Conservation (phyloP, 148 eudicot genomes). For the Vaccinium macrocarpon region DNA sequence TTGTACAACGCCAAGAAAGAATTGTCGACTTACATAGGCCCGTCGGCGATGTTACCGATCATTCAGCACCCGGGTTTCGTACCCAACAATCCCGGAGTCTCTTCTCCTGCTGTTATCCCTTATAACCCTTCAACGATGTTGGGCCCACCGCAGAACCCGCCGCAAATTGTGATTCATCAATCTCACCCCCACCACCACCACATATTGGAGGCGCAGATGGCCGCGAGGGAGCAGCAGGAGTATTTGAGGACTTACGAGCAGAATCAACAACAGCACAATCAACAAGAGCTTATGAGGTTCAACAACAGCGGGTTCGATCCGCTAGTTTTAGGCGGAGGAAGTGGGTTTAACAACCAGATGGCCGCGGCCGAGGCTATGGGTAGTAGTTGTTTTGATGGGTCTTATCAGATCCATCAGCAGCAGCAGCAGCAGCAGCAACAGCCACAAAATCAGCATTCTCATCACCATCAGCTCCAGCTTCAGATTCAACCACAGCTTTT, state of each 20-base stretch:
- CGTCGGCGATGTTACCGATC: conserved; percentile 52
- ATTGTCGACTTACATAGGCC: conserved; percentile 55
- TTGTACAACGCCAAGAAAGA: conserved; percentile 54
- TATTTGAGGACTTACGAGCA: conserved; percentile 50
- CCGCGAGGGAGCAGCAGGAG: conserved; percentile 58
- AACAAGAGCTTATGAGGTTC: conserved; percentile 32
- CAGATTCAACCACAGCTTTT: conserved; percentile 32
- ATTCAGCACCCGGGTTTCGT: conserved; percentile 28
- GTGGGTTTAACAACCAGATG: conserved; percentile 31
- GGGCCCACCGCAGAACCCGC: conserved; percentile 16
- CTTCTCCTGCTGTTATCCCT: conserved; percentile 22
- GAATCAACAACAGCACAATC: conserved; percentile 51
- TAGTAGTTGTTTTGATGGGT: conserved; percentile 36
- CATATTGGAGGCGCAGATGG: conserved; percentile 46
- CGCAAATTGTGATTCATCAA: conserved; percentile 31
- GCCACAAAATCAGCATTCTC: conserved; percentile 25
- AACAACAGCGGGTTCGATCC: conserved; percentile 44
- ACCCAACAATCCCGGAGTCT: conserved; percentile 22
- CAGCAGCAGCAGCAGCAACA: conserved; percentile 29
- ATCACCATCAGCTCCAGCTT: conserved; percentile 22
- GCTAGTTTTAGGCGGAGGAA: conserved; percentile 8
- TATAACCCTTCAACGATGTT: conserved; percentile 39
- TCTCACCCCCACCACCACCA: conserved; percentile 32
- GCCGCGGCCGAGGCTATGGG: conserved; percentile 21
- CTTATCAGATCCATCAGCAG: conserved; percentile 44